These are phyloP conservation scores for Jacaranda copaia DNA, from an alignment of 257 asterid genomes.

Conservation along the genomic window DNA sequence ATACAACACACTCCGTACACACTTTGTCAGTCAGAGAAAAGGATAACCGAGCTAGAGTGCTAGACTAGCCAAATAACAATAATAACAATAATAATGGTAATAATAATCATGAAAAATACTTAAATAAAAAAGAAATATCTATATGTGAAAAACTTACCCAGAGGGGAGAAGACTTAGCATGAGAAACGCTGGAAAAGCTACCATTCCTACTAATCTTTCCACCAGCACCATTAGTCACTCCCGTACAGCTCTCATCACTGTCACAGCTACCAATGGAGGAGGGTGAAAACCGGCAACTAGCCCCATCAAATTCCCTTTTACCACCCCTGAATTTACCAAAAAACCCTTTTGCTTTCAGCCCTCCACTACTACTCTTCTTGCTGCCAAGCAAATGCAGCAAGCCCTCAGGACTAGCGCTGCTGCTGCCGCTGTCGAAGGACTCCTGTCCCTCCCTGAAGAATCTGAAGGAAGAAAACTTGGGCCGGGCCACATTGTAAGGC, in stretches of 20 bases:
- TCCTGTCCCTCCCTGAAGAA: constrained; percentile 44
- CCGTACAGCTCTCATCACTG: constrained; percentile 26
- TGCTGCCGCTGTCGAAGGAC: constrained; percentile 35
- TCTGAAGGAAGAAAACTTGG: constrained; percentile 67
- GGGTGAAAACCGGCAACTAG: constrained; percentile 54
- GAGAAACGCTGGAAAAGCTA: constrained; percentile 58
- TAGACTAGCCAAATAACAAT: not conserved
- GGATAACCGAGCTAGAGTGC: no score
- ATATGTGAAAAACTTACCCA: constrained; percentile 56
- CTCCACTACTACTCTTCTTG: constrained; percentile 29
- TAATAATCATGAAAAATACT: not conserved
- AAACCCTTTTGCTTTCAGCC: constrained; percentile 18
- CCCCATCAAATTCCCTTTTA: constrained; percentile 39
- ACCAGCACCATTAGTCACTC: constrained; percentile 8
- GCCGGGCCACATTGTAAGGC: constrained; percentile 49
- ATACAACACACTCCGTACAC: no score
- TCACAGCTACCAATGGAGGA: constrained; percentile 41
- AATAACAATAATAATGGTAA: not conserved
- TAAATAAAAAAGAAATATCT: no score
- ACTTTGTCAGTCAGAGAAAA: no score
- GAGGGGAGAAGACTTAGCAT: constrained; percentile 53
- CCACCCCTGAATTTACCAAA: constrained; percentile 47
- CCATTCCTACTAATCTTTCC: constrained; percentile 49
- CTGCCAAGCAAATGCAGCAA: constrained; percentile 38
- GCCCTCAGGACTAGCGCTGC: constrained; percentile 35